Evolutionary conservation across 805 yeast species (phyloP).

Genomic region (Yueomyces sp.): DNA sequence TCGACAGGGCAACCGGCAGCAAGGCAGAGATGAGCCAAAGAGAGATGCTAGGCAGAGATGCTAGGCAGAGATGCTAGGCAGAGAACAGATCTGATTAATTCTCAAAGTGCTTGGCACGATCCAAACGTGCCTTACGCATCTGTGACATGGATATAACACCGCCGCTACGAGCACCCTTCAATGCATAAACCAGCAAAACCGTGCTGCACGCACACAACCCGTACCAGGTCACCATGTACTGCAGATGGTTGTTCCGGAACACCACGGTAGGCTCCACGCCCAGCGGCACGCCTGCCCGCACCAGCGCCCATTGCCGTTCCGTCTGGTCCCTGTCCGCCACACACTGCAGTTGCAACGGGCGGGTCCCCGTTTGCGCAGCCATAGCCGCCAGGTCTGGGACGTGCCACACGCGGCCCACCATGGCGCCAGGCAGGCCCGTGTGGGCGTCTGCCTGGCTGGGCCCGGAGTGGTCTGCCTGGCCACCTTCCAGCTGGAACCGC

Average conservation of each 20-base stretch:
- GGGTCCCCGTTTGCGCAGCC: conserved; percentile 44
- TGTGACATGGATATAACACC: conserved; percentile 19
- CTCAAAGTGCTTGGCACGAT: conserved; percentile 33
- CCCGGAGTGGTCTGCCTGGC: conserved; percentile 50
- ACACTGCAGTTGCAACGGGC: conserved; percentile 68
- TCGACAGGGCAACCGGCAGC: no score
- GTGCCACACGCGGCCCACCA: conserved; percentile 57
- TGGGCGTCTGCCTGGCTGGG: conserved; percentile 73
- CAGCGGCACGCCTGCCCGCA: conserved; percentile 77
- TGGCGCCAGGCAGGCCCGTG: conserved; percentile 50
- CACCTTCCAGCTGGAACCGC: conserved; percentile 46
- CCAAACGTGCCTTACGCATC: conserved; percentile 31
- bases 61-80: background rate
- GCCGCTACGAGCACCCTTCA: conserved; percentile 28
- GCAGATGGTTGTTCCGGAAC: conserved; percentile 79
- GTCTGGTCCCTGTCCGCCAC: conserved; percentile 49
- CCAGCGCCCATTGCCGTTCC: conserved; percentile 36
- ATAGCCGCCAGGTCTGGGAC: conserved; percentile 73
- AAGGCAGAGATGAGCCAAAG: no score
- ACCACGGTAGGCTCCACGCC: conserved; percentile 75
- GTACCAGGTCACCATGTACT: conserved; percentile 91
- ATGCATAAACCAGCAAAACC: conserved; percentile 43
- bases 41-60: background rate
- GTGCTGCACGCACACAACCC: conserved; percentile 68
- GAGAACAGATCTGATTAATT: conserved; percentile 4